These are phyloP conservation scores for Mycena metata DNA, from an alignment of 768 basidiomycete species.

Conservation along the genomic window DNA sequence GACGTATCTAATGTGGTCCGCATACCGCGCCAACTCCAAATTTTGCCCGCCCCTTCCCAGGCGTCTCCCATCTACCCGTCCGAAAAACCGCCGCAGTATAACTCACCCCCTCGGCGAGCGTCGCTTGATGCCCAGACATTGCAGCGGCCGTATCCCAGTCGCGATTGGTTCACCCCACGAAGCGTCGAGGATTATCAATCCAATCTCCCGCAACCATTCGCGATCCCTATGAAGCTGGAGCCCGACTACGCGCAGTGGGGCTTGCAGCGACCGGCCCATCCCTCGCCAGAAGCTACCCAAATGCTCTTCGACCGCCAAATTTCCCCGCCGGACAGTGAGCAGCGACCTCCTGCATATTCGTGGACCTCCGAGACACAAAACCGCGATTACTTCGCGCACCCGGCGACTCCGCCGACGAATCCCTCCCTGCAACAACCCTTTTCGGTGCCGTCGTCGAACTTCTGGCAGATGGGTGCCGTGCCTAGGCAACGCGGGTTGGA, in stretches of 20 bases:
- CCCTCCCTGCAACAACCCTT: no score
- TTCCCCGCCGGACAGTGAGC: not conserved
- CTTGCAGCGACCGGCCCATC: conserved; percentile 21
- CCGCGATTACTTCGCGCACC: conserved; percentile 4
- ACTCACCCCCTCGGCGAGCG: conserved; percentile 1
- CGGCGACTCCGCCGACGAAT: not conserved
- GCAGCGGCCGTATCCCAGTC: conserved; percentile 7
- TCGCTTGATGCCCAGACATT: conserved; percentile 4
- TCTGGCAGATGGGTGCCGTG: no score
- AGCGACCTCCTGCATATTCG: conserved; percentile 13
- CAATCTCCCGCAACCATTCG: not conserved
- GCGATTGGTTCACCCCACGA: conserved; percentile 9
- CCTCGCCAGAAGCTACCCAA: conserved; percentile 8
- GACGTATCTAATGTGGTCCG: conserved; percentile 3
- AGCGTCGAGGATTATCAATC: not conserved
- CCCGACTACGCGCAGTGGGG: conserved; percentile 13
- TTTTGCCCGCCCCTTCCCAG: not conserved
- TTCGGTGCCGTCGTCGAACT: no score
- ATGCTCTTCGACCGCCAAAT: conserved; percentile 1
- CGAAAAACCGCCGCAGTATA: not conserved
- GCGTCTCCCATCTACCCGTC: not conserved
- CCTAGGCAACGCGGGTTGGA: no score
- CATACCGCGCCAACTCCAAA: not conserved
- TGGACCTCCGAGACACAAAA: not conserved
- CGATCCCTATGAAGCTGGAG: not conserved